Evolutionary conservation across 2,329 filamentous ascomycete genomes (phyloP).

Genomic region (Raffaelea ambrosiae): DNA sequence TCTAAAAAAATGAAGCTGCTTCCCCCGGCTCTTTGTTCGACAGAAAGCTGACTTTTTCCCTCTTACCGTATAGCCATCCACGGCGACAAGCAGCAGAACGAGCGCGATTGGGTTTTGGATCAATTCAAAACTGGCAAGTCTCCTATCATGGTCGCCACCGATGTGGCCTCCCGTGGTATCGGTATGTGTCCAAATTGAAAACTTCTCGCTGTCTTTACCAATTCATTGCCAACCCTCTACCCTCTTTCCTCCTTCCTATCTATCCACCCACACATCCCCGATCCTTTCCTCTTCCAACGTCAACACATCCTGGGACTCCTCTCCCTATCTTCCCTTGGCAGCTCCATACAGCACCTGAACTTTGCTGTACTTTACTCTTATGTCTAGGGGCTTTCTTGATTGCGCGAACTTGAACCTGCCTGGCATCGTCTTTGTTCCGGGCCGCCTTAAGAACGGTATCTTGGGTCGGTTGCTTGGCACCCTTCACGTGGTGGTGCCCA

Average conservation of each 20-base stretch:
- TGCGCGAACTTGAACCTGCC: slow-evolving; percentile 88
- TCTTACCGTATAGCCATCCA: slow-evolving; percentile 72
- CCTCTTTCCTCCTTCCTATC: not conserved
- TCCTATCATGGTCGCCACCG: slow-evolving; percentile 99
- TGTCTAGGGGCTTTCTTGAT: slow-evolving; percentile 79
- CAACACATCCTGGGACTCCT: too few relatives aligned
- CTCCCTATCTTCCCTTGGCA: slow-evolving; percentile 32
- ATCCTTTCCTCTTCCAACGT: slow-evolving; percentile 18
- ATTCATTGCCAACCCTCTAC: slow-evolving; percentile 6
- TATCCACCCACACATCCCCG: slow-evolving; percentile 21
- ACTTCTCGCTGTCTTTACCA: slow-evolving; percentile 23
- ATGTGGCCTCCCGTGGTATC: slow-evolving; percentile 99
- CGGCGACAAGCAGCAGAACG: slow-evolving; percentile 98
- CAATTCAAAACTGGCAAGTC: slow-evolving; percentile 99
- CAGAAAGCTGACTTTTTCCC: slow-evolving; percentile 27
- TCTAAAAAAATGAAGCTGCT: too few relatives aligned
- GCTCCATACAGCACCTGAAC: slow-evolving; percentile 46
- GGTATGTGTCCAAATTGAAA: slow-evolving; percentile 76
- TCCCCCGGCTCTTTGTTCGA: too few relatives aligned
- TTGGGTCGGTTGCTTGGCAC: slow-evolving; percentile 73
- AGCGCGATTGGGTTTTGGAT: slow-evolving; percentile 98
- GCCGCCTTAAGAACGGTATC: slow-evolving; percentile 70
- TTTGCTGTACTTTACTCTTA: slow-evolving; percentile 81
- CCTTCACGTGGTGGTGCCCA: slow-evolving; percentile 47
- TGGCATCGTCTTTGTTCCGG: slow-evolving; percentile 77